Conservation (phyloP, 768 basidiomycete genomes). For the Suillus placidus region DNA sequence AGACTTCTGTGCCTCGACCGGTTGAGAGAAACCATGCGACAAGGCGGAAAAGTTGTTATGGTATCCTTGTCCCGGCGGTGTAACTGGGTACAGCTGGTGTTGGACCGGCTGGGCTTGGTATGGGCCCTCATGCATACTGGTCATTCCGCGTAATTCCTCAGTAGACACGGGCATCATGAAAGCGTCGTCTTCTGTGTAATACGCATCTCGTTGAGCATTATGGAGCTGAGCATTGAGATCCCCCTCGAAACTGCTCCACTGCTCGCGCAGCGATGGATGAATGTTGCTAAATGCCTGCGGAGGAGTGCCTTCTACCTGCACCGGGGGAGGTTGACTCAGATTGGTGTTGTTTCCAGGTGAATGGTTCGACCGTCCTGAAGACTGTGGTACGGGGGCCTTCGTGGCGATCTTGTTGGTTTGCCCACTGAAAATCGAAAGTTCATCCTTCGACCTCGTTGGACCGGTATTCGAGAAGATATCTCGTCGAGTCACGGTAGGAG, state of each 20-base stretch:
- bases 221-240: conserved; percentile 53
- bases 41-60: background rate
- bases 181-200: conserved; percentile 25
- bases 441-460: conserved; percentile 56
- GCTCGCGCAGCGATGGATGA: conserved; percentile 59
- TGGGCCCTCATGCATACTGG: background rate
- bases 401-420: conserved; percentile 66
- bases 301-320: background rate
- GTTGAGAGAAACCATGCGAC: background rate
- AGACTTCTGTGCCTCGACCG: background rate
- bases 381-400: conserved; percentile 34
- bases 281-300: conserved; percentile 44
- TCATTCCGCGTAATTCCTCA: conserved; percentile 11
- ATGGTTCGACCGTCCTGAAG: conserved; percentile 10
- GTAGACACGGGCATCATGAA: conserved; percentile 10
- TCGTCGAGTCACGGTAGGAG: conserved; percentile 42
- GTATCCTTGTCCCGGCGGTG: conserved; percentile 22
- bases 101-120: conserved; percentile 21
- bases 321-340: conserved; percentile 8
- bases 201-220: conserved; percentile 33
- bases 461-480: conserved; percentile 63
- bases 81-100: conserved; percentile 27
- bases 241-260: conserved; percentile 59
- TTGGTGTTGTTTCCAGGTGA: conserved; percentile 20
- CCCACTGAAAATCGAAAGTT: conserved; percentile 77